Evolutionary conservation across 176 grass and related monocot genomes (phyloP), one percentile per base, ranked within the genome.

Genomic region (Elymus sibiricus): DNA sequence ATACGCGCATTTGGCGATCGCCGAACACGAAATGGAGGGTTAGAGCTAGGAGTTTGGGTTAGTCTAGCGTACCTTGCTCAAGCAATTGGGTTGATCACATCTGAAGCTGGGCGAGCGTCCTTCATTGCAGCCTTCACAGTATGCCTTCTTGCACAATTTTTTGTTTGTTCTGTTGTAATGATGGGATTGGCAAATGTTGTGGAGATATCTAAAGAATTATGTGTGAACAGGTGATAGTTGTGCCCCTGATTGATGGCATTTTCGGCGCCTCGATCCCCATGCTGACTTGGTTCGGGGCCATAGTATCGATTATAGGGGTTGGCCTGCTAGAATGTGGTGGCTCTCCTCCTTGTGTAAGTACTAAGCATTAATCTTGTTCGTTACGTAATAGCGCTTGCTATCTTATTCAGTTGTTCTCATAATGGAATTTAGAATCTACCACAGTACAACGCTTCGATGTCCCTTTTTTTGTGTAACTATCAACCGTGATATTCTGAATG

Each of bases 101-200:
- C 97, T 85, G 93, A 98, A 69, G 97, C 92, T 40, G 88, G 97
- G 13, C 78, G 90, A 70, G 92, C 97, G 79, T 94, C 97, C 81
- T 96, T 98, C 88, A 86, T 98, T 38, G 83, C 92, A 4, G 90
- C 94, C 65, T 96, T 94, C 87, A 98, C 97, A 37, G 94, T 96
- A 91, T 83, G 63, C 68, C 75, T 31, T 25, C 70, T 49, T 34
- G 19, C 64, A 4, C 43, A 68, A 74, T 70, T 70, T 53, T 61
- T 74, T 53, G 49, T 68, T 6, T 9, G 19, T 2, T 58, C 19
- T 58, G 7, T 8, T 63, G 38, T 44, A 46, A 73, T 38, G 11
- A 34, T 70, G 77, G 24, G 40, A 44, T 61, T 62, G 12, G 4
- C 34, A 32, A 71, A 46, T 79, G 9, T 9, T 72, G 72, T 12